Evolutionary conservation across 768 basidiomycete genomes (phyloP).

Genomic region (Boletellus ananiceps): DNA sequence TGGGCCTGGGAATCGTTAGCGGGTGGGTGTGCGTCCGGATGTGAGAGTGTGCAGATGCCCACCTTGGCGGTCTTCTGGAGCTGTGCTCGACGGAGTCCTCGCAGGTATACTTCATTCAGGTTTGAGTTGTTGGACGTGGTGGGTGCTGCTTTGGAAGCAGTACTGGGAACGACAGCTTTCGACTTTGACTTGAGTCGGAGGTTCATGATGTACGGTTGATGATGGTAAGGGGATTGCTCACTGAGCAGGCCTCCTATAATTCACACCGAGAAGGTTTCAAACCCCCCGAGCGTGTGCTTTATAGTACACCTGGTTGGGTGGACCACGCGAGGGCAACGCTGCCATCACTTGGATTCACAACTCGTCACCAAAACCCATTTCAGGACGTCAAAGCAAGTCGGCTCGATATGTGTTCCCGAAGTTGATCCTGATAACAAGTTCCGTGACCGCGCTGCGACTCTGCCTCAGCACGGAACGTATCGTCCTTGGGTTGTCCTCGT

Average conservation of each 20-base stretch:
- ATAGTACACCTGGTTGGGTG: too few relatives aligned
- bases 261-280: too few relatives aligned
- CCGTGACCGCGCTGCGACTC: too few relatives aligned
- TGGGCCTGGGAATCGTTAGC: slow-evolving; percentile 13
- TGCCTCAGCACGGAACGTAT: too few relatives aligned
- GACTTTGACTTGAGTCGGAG: not conserved
- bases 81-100: slow-evolving; percentile 19
- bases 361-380: not conserved
- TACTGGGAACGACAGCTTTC: not conserved
- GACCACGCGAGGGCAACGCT: too few relatives aligned
- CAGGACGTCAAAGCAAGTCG: too few relatives aligned
- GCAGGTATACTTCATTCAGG: slow-evolving; percentile 17
- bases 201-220: slow-evolving; percentile 1
- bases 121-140: not conserved
- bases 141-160: not conserved
- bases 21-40: not conserved
- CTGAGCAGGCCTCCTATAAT: too few relatives aligned
- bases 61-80: slow-evolving; percentile 29
- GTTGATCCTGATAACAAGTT: too few relatives aligned
- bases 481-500: too few relatives aligned
- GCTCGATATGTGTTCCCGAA: too few relatives aligned
- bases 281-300: too few relatives aligned
- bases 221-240: not conserved
- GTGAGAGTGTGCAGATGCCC: not conserved
- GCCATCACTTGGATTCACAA: not conserved